Conservation (phyloP, 2,329 filamentous ascomycete genomes). For the Sclerotiophoma versabilis region DNA sequence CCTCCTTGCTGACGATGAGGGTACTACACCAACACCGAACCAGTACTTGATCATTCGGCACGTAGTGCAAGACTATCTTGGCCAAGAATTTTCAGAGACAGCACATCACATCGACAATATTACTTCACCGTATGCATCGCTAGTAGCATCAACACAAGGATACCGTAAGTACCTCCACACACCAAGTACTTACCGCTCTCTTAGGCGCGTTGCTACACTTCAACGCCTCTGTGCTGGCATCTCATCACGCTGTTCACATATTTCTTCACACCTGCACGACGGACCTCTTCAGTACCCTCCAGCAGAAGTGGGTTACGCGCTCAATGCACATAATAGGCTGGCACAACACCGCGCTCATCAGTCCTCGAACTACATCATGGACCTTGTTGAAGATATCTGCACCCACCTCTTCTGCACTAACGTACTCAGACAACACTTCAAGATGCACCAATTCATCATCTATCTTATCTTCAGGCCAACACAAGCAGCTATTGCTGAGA, state of each 20-base stretch:
- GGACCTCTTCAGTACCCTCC: conserved; percentile 30
- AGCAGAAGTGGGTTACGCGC: conserved; percentile 37
- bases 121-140: conserved; percentile 9
- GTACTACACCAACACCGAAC: conserved; percentile 30
- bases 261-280: conserved; percentile 14
- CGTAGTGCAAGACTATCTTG: conserved; percentile 28
- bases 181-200: conserved; percentile 13
- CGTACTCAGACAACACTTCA: conserved; percentile 24
- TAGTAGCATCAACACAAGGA: conserved; percentile 14
- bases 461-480: conserved; percentile 34
- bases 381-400: conserved; percentile 40
- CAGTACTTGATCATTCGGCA: conserved; percentile 33
- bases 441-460: conserved; percentile 38
- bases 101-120: conserved; percentile 33
- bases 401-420: conserved; percentile 15
- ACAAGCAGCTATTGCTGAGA: conserved; percentile 39
- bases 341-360: conserved; percentile 31
- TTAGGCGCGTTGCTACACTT: conserved; percentile 23
- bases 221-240: conserved; percentile 28
- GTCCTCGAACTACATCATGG: conserved; percentile 42
- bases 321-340: conserved; percentile 25
- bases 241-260: conserved; percentile 20
- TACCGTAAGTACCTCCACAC: conserved; percentile 38
- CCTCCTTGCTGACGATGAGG: conserved; percentile 29
- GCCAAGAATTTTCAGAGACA: not conserved